These are phyloP conservation scores for Saccharomycopsis synnaedendra DNA, from an alignment of 805 yeast species.

Conservation along the genomic window DNA sequence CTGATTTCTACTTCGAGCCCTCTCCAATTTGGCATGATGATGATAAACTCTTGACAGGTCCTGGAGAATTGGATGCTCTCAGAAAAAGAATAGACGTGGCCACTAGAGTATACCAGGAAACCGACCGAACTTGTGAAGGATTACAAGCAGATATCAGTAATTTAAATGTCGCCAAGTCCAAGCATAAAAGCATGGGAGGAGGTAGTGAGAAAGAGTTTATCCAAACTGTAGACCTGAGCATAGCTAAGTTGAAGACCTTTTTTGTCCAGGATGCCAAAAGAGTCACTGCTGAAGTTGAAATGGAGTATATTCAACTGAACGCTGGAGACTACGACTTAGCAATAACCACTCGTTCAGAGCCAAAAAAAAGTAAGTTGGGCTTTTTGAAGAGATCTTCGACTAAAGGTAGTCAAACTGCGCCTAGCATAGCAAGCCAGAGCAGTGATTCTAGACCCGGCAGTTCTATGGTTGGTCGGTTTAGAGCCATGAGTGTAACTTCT, in stretches of 20 bases:
- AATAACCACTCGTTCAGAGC: slow-evolving; percentile 42
- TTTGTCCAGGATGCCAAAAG: slow-evolving; percentile 64
- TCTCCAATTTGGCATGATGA: slow-evolving; percentile 97
- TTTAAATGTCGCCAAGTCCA: slow-evolving; percentile 22
- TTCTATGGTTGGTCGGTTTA: background rate
- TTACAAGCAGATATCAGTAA: slow-evolving; percentile 18
- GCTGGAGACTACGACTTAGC: slow-evolving; percentile 68
- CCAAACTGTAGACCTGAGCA: slow-evolving; percentile 26
- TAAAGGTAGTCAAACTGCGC: background rate
- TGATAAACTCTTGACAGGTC: slow-evolving; percentile 53
- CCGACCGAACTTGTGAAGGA: slow-evolving; percentile 19
- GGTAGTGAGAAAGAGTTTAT: slow-evolving; percentile 17
- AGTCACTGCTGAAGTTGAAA: slow-evolving; percentile 72
- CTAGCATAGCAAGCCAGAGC: background rate
- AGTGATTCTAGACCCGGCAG: background rate
- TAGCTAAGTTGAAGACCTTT: slow-evolving; percentile 43
- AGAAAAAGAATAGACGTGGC: slow-evolving; percentile 38
- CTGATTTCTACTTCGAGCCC: slow-evolving; percentile 76
- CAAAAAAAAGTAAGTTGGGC: slow-evolving; percentile 49
- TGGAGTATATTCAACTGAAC: slow-evolving; percentile 80
- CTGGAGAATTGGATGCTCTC: slow-evolving; percentile 45
- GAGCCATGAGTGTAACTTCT: background rate
- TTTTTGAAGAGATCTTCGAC: slow-evolving; percentile 13
- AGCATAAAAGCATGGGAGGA: slow-evolving; percentile 34
- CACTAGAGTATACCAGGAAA: slow-evolving; percentile 21